Evolutionary conservation across 2,329 filamentous ascomycete genomes (phyloP).

Genomic region (Talaromyces sp.): DNA sequence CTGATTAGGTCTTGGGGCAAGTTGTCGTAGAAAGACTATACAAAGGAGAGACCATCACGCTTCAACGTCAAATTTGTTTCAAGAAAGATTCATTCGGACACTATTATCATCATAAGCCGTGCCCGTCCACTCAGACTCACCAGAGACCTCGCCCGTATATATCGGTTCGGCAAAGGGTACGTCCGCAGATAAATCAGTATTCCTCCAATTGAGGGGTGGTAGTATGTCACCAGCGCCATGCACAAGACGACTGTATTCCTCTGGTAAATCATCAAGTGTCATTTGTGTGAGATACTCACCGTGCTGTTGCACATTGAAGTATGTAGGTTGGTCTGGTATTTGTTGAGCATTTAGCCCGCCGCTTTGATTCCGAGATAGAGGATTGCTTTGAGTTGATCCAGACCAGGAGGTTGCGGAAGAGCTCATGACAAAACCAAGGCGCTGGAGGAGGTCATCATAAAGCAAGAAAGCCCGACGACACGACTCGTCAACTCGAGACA

Average conservation of each 20-base stretch:
- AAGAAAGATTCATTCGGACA: neutral
- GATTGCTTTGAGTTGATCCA: neutral
- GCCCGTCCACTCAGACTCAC: neutral
- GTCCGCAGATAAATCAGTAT: neutral
- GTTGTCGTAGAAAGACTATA: neutral
- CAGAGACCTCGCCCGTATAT: neutral
- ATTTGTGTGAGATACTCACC: neutral
- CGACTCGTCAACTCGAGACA: slow-evolving; percentile 30
- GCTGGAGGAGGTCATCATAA: slow-evolving; percentile 31
- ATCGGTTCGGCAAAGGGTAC: neutral
- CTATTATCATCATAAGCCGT: neutral
- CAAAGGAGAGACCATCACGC: neutral
- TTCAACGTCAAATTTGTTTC: neutral
- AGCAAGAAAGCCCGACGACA: slow-evolving; percentile 35
- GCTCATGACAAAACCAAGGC: slow-evolving; percentile 22
- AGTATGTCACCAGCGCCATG: neutral
- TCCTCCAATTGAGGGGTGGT: neutral
- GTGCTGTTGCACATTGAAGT: neutral
- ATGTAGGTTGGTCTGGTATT: neutral
- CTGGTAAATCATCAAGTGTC: neutral
- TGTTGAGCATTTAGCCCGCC: neutral
- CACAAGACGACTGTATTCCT: neutral
- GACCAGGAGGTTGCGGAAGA: neutral
- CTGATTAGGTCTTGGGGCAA: no score
- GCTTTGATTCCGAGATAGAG: neutral